Evolutionary conservation across 345 rosid species (phyloP), one percentile per base, ranked within the genome.

Genomic region (Pistacia integerrima): DNA sequence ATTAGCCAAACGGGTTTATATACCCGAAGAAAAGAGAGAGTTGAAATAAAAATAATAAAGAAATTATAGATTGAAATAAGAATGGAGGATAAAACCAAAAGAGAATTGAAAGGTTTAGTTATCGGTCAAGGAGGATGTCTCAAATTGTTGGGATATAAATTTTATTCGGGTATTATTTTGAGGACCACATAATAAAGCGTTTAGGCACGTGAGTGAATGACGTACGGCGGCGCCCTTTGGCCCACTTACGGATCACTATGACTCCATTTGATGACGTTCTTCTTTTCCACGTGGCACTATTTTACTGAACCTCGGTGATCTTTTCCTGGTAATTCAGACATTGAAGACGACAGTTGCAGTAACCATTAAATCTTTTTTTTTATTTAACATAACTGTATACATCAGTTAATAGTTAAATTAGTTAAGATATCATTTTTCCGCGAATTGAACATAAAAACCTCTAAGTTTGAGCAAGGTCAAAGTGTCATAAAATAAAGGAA

Each of bases 141-240:
- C 17, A 25, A 12, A 13, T 5, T 51, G 8, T 7, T 48, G 35
- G 5, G n/a, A 2, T 25, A 48, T 49, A 49, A 49, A n/a, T 48
- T 67, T 2, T 11, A 49, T 49, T 49, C 8, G 54, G 55, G 4
- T 1, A 35, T 20, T 11, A 18, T 22, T 20, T 35, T 12, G 1
- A 6, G 74, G 74, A 70, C 74, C 63, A 36, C 63, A 10, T 11
- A 6, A 14, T 17, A 7, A 33, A 20, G 41, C 20, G 46, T 56
- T 67, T 8, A 49, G 57, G 58, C 86, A 85, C 84, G 83, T 78
- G 84, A 57, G 74, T 74, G 56, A 10, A 69, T 82, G 86, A 85
- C 86, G 88, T 58, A 80, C 76, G 86, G 84, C 84, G 78, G 84
- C 86, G 65, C 52, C 58, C 11, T 70, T 49, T 74, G 80, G n/a